These are phyloP conservation scores for Suhomyces tanzawaensis DNA, from an alignment of 805 yeast species.

Conservation along the genomic window DNA sequence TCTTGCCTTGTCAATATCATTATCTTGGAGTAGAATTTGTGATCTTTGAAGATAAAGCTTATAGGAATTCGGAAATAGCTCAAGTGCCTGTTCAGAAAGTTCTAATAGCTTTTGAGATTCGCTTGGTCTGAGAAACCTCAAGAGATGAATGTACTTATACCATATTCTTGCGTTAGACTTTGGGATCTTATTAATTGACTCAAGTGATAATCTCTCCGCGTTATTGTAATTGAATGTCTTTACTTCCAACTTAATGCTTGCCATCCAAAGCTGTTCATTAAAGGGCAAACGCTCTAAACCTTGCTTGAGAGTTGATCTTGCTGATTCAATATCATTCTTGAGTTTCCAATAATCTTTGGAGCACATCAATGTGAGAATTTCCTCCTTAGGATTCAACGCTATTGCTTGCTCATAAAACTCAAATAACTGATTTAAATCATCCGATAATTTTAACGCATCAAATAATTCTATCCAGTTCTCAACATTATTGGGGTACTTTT, in stretches of 20 bases:
- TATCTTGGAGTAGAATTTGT: conserved; percentile 44
- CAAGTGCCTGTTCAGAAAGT: conserved; percentile 39
- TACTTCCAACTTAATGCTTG: conserved; percentile 64
- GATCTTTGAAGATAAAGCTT: conserved; percentile 64
- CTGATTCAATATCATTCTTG: conserved; percentile 45
- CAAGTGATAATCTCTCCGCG: conserved; percentile 40
- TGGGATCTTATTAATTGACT: conserved; percentile 24
- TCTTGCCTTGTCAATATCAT: conserved; percentile 40
- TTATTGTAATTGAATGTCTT: conserved; percentile 37
- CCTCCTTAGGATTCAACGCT: conserved; percentile 44
- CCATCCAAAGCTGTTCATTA: conserved; percentile 63
- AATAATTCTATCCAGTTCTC: conserved; percentile 51
- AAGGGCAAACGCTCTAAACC: conserved; percentile 46
- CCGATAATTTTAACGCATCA: conserved; percentile 22
- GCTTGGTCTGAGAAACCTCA: conserved; percentile 32
- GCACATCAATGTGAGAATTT: conserved; percentile 60
- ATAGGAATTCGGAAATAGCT: conserved; percentile 45
- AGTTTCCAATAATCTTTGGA: conserved; percentile 66
- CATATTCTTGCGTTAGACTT: conserved; percentile 48
- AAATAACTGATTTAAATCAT: conserved; percentile 16
- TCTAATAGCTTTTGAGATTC: neutral
- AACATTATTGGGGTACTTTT: conserved; percentile 45
- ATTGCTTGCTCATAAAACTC: conserved; percentile 54
- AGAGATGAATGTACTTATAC: conserved; percentile 56
- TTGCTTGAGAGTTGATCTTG: conserved; percentile 51